A percentile compares a stretch with the other conserved stretches of the same genome.
These are phyloP conservation scores for Knoxdaviesia proteae DNA, from an alignment of 2,329 filamentous ascomycete genomes.

Conservation along the genomic window DNA sequence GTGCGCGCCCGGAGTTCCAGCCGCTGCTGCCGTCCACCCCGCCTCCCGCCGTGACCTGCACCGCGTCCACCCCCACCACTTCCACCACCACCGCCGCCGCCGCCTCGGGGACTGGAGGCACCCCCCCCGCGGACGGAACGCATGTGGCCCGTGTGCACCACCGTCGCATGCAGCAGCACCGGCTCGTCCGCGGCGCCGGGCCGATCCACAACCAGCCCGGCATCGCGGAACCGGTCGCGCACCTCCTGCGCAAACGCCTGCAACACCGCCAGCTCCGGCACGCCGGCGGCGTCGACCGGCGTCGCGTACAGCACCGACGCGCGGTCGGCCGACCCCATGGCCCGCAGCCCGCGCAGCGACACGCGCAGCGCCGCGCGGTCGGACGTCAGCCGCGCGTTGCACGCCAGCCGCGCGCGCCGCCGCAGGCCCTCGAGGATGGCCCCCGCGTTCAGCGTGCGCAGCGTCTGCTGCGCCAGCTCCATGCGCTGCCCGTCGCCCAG, in stretches of 20 bases:
- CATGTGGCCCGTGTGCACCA: constrained; percentile 71
- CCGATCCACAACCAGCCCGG: constrained; percentile 35
- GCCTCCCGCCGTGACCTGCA: constrained; percentile 6
- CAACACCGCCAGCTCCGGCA: constrained; percentile 14
- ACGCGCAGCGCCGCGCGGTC: constrained; percentile 15
- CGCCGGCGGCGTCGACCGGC: constrained; percentile 29
- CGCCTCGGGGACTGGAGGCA: constrained; percentile 2
- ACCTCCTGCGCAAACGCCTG: constrained; percentile 36
- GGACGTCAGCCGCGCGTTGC: constrained; percentile 1
- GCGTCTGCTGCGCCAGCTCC: constrained; percentile 18
- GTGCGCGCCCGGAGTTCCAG: constrained; percentile 31
- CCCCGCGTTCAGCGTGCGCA: constrained; percentile 17
- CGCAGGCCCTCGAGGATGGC: constrained; percentile 16
- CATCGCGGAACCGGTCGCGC: constrained; percentile 28
- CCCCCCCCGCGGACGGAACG: constrained; percentile 9
- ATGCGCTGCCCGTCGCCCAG: constrained; percentile 29
- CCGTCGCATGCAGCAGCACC: constrained; percentile 62
- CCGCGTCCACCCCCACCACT: constrained; percentile 6
- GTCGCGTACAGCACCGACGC: constrained; percentile 45
- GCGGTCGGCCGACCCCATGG: constrained; percentile 37
- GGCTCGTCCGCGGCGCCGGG: constrained; percentile 20
- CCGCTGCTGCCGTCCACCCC: constrained; percentile 14
- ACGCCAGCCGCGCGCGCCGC: constrained; percentile 2
- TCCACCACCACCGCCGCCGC: constrained; percentile 9
- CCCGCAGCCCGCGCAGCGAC: constrained; percentile 30